A percentile compares a stretch with the other conserved stretches of the same genome.
Conservation (phyloP, 306 rosid genomes). For the Fragaria vesca region DNA sequence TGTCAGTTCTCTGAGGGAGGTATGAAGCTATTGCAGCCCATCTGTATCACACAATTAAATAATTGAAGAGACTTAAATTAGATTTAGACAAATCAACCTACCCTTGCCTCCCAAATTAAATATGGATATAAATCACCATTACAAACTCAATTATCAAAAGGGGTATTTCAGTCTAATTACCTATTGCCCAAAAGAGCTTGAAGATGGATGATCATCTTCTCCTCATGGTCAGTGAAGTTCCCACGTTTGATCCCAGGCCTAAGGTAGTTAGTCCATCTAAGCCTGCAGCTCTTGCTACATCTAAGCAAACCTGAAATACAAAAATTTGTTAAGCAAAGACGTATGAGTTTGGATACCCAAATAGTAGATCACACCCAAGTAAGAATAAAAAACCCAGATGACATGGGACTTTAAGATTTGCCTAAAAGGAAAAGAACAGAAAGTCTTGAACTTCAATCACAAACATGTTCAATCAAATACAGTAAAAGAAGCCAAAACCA, state of each 20-base stretch:
- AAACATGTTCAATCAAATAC: not conserved
- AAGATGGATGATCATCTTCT: constrained; percentile 93
- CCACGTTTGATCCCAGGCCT: constrained; percentile 94
- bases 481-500: not conserved
- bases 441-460: not conserved
- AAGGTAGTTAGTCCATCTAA: constrained; percentile 92
- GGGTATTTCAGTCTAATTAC: constrained; percentile 34
- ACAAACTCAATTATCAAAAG: not conserved
- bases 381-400: not conserved
- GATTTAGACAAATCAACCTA: constrained; percentile 4
- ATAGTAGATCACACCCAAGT: not conserved
- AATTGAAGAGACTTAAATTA: constrained; percentile 17
- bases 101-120: not conserved
- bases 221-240: constrained; percentile 86
- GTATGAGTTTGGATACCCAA: not conserved
- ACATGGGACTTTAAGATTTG: not conserved
- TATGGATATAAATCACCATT: not conserved
- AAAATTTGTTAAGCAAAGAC: not conserved
- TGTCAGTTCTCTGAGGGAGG: constrained; percentile 96
- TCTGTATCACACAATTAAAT: constrained; percentile 40
- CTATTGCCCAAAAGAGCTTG: constrained; percentile 97
- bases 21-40: constrained; percentile 99
- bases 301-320: constrained; percentile 61
- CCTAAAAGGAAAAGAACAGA: not conserved
- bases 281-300: constrained; percentile 92